Evolutionary conservation across 2,329 filamentous ascomycete species (phyloP), one percentile per base, ranked within the genome.

Genomic region (Ophiostoma sp.): DNA sequence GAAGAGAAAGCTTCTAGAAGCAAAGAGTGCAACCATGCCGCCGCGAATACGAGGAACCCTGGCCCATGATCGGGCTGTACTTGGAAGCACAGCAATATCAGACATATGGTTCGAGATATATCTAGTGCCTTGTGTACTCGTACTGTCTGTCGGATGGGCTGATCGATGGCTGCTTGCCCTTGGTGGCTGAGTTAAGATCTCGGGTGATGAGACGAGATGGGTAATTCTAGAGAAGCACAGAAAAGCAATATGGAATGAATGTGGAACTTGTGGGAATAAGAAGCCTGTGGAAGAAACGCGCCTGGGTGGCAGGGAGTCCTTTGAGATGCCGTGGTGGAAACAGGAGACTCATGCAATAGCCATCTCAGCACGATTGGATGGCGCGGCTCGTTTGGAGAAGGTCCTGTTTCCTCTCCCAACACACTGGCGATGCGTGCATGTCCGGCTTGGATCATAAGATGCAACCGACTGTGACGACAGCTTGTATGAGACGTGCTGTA

Each of bases 1-100:
- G 64, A 64, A 66, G 41, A 70, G 69, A 64, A 70, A 40, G 52
- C 68, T 71, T 71, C 70, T 65, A 71, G 70, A 71, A 71, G 69
- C 44, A 44, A 27, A 63, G 63, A 44, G 11, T 55, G 40, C 65
- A 65, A 62, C n/a, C 63, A 40, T 16, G 65, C 5, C 40, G 41
- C 49, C 41, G 55, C 12, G 41, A 65, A 55, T 52, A 62, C 63
- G 47, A 68, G 27, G 40, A 40, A 18, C 40, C 27, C 27, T 27
- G 27, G 14, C 67, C 52, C 67, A 36, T n/a, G 5, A n/a, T 14
- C 16, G 60, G 36, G 60, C 38, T 40, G 38, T 42, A 18, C n/a
- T 41, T 40, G 27, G 40, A n/a, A n/a, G 40, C 27, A 42, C 60
- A 18, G 12, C 36, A 62, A 41, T 63, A 63, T 11, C 7, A 42